A percentile compares a stretch with the other conserved stretches of the same genome.
These are phyloP conservation scores for Hanseniaspora nectarophila DNA, from an alignment of 805 yeast species.

Conservation along the genomic window DNA sequence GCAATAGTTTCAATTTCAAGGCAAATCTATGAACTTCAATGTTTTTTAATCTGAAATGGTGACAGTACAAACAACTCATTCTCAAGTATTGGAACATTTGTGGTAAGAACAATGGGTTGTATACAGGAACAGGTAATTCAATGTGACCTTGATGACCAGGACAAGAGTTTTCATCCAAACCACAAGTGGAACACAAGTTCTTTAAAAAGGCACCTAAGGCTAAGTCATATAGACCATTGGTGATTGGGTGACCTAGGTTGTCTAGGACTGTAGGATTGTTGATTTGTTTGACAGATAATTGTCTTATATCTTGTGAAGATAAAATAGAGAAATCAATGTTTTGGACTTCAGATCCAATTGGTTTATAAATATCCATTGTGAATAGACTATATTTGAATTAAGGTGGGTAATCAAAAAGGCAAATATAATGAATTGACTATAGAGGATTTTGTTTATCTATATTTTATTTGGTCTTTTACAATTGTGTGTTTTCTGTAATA, in stretches of 20 bases:
- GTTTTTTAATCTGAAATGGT: slow-evolving; percentile 59
- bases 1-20: slow-evolving; percentile 70
- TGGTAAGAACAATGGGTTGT: slow-evolving; percentile 86
- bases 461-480: too few relatives aligned
- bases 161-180: slow-evolving; percentile 83
- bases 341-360: slow-evolving; percentile 86
- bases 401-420: too few relatives aligned
- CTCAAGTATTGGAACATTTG: slow-evolving; percentile 79
- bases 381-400: too few relatives aligned
- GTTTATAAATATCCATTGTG: slow-evolving; percentile 90
- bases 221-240: slow-evolving; percentile 86
- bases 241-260: slow-evolving; percentile 87
- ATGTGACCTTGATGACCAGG: slow-evolving; percentile 99
- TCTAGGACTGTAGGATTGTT: slow-evolving; percentile 94
- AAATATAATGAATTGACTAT: too few relatives aligned
- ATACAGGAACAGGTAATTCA: slow-evolving; percentile 89
- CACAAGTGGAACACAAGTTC: slow-evolving; percentile 89
- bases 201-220: slow-evolving; percentile 89
- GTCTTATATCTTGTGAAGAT: slow-evolving; percentile 68
- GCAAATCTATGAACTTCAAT: slow-evolving; percentile 62
- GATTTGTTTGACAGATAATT: slow-evolving; percentile 86
- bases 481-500: too few relatives aligned
- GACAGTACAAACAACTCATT: slow-evolving; percentile 81
- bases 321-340: slow-evolving; percentile 87
- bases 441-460: too few relatives aligned